phyloP scores from a whole-genome alignment of 2,329 filamentous ascomycete species.

The Ascochyta viciae-villosae region DNA sequence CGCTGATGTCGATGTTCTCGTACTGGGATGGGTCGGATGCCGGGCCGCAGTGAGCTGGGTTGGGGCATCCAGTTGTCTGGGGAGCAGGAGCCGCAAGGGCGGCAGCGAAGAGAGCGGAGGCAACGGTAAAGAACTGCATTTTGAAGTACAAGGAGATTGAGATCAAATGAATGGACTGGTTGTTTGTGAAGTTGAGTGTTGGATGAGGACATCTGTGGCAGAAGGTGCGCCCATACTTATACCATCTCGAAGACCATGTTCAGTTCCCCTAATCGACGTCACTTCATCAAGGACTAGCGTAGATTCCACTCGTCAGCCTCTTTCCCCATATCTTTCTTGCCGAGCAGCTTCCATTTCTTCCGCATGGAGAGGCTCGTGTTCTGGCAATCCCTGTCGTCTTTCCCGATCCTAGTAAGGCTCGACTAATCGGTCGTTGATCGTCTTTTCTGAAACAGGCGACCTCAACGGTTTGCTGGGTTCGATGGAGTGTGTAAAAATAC shows the following conservation, averaged over 20 bases:
- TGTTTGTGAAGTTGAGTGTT: not conserved
- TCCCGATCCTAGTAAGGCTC: not conserved
- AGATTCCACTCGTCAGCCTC: not conserved
- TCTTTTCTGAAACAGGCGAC: not conserved
- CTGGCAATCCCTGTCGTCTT: not conserved
- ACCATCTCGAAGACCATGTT: slow-evolving; percentile 2
- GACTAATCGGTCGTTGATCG: not conserved
- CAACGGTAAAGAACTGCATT: slow-evolving; percentile 32
- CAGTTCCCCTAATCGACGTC: slow-evolving; percentile 9
- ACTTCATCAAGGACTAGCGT: not conserved
- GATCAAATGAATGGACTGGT: not conserved
- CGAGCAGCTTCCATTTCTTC: slow-evolving; percentile 2
- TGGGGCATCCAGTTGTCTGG: slow-evolving; percentile 29
- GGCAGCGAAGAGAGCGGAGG: slow-evolving; percentile 27
- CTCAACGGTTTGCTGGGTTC: not conserved
- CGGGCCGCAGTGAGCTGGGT: slow-evolving; percentile 30
- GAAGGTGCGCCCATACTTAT: slow-evolving; percentile 21
- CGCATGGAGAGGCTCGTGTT: not conserved
- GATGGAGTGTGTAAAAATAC: not conserved
- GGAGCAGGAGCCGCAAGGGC: slow-evolving; percentile 29
- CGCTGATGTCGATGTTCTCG: slow-evolving; percentile 31
- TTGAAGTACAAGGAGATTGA: not conserved
- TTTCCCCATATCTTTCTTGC: slow-evolving; percentile 9
- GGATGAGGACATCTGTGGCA: not conserved
- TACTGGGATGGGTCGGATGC: slow-evolving; percentile 17